phyloP scores from a whole-genome alignment of 495 filamentous ascomycete genomes.

The Penicillium flavigenum region DNA sequence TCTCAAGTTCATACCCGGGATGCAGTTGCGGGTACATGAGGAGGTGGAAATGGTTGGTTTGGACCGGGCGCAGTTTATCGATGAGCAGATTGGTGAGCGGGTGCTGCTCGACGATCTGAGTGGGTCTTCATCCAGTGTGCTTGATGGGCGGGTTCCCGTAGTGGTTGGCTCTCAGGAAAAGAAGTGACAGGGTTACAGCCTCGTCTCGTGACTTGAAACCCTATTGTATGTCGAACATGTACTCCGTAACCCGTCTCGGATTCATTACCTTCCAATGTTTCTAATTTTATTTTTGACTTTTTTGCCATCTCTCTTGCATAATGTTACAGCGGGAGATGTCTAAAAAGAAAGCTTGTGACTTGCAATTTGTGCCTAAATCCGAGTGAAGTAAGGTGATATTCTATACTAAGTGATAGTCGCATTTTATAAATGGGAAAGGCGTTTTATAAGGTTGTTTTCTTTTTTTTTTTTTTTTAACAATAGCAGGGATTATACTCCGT shows the following conservation, averaged over 20 bases:
- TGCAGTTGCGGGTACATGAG: constrained; percentile 56
- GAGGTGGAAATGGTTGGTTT: constrained; percentile 57
- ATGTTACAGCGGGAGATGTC: background rate
- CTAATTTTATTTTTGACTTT: background rate
- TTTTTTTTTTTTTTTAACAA: too few species aligned
- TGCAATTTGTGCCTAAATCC: background rate
- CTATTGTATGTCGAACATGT: constrained; percentile 1
- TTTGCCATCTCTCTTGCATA: background rate
- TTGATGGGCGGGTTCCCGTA: constrained; percentile 12
- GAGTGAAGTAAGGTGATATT: too few species aligned
- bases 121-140: constrained; percentile 22
- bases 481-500: too few species aligned
- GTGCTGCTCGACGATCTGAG: constrained; percentile 28
- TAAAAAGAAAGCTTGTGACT: background rate
- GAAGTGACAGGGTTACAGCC: constrained; percentile 7
- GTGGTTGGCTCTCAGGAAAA: constrained; percentile 18
- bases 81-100: constrained; percentile 58
- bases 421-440: too few species aligned
- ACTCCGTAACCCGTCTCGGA: background rate
- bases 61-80: constrained; percentile 57
- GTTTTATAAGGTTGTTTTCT: too few species aligned
- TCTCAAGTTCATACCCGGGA: constrained; percentile 58
- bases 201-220: background rate
- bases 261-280: background rate
- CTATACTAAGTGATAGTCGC: too few species aligned